phyloP scores from a whole-genome alignment of 352 stramenopile genomes.

The Thraustotheca clavata region DNA sequence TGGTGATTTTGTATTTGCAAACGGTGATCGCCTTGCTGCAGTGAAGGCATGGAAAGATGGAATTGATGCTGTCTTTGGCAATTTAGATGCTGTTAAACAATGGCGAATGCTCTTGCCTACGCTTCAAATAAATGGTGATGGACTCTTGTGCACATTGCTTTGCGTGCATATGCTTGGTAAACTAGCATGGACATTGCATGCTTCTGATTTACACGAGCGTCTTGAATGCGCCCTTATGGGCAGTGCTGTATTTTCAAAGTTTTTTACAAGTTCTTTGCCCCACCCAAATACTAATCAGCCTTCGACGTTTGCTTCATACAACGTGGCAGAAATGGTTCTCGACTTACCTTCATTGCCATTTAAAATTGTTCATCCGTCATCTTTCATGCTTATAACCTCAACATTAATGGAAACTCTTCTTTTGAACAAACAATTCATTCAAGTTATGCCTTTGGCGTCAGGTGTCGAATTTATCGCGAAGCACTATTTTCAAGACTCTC shows the following conservation, averaged over 20 bases:
- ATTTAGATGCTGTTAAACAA: conserved; percentile 33
- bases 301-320: conserved; percentile 55
- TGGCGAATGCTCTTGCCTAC: conserved; percentile 36
- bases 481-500: not conserved
- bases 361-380: not conserved
- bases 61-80: conserved; percentile 64
- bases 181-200: conserved; percentile 38
- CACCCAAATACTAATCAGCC: conserved; percentile 35
- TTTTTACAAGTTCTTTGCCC: conserved; percentile 50
- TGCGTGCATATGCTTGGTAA: conserved; percentile 49
- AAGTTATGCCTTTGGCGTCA: conserved; percentile 7
- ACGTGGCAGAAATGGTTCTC: conserved; percentile 32
- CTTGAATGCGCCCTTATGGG: conserved; percentile 62
- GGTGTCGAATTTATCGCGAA: not conserved
- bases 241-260: conserved; percentile 40
- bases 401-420: conserved; percentile 14
- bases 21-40: conserved; percentile 32
- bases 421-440: not conserved
- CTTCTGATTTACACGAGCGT: conserved; percentile 28
- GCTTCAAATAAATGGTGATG: conserved; percentile 48
- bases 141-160: conserved; percentile 42
- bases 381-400: not conserved
- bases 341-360: not conserved
- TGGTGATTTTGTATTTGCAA: conserved; percentile 61
- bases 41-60: conserved; percentile 58